These are phyloP conservation scores for Hypomyces rosellus DNA, from an alignment of 2,329 filamentous ascomycete species.

Conservation along the genomic window DNA sequence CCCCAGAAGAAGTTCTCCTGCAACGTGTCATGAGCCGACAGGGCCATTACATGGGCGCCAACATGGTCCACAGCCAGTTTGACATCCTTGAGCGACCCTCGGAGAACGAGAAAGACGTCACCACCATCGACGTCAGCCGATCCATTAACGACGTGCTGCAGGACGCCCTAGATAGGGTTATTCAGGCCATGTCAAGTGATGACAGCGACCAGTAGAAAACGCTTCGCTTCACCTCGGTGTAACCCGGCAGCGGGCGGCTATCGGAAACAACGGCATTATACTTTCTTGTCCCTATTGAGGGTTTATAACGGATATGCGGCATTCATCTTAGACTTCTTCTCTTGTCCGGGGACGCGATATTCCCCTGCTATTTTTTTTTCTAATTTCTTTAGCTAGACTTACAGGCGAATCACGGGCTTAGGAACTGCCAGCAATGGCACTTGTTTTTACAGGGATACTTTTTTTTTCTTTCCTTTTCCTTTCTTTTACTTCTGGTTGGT, in stretches of 20 bases:
- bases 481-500: not conserved
- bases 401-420: no score
- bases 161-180: constrained; percentile 53
- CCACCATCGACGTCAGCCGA: constrained; percentile 62
- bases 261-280: constrained; percentile 1
- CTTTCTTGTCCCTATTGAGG: not conserved
- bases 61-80: constrained; percentile 93
- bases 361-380: not conserved
- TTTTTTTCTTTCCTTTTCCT: not conserved
- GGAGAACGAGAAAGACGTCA: constrained; percentile 63
- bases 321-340: not conserved
- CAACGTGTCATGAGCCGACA: constrained; percentile 67
- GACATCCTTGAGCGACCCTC: constrained; percentile 77
- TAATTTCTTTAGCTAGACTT: not conserved
- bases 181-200: constrained; percentile 39
- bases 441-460: no score
- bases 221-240: not conserved
- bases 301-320: not conserved
- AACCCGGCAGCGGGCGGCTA: not conserved
- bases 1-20: constrained; percentile 67
- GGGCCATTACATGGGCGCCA: constrained; percentile 91
- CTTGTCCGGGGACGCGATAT: not conserved
- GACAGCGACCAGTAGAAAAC: constrained; percentile 15
- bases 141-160: constrained; percentile 53
- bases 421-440: no score